Evolutionary conservation across 371 early-diverging fungal species (phyloP).

Genomic region (Mucor plumbeus): DNA sequence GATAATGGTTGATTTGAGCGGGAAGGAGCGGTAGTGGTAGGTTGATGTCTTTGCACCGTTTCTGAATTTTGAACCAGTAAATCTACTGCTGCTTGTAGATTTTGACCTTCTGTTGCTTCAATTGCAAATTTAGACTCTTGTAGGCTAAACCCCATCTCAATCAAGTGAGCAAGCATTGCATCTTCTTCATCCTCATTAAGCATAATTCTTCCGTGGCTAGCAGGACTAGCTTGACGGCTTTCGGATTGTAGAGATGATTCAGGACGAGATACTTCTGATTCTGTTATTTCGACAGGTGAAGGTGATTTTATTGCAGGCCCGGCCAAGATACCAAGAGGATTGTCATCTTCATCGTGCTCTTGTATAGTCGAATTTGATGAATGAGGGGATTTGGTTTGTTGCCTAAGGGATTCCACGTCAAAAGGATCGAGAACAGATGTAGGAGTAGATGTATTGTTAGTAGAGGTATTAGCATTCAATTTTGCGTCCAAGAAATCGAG

Average conservation of each 20-base stretch:
- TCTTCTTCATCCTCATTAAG: slow-evolving; percentile 15
- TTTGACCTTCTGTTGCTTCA: slow-evolving; percentile 54
- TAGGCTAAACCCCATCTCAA: slow-evolving; percentile 79
- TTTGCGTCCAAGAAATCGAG: slow-evolving; percentile 55
- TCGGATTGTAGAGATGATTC: slow-evolving; percentile 7
- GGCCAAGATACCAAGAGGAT: slow-evolving; percentile 51
- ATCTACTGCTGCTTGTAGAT: slow-evolving; percentile 68
- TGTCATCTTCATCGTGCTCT: slow-evolving; percentile 36
- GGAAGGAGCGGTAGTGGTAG: slow-evolving; percentile 45
- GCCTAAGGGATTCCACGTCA: slow-evolving; percentile 35
- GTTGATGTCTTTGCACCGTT: slow-evolving; percentile 58
- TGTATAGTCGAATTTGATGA: slow-evolving; percentile 5
- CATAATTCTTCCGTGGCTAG: neutral
- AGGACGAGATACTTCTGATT: slow-evolving; percentile 9
- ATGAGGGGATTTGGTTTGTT: slow-evolving; percentile 14
- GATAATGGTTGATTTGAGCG: slow-evolving; percentile 9
- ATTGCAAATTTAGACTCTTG: slow-evolving; percentile 71
- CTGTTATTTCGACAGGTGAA: slow-evolving; percentile 19
- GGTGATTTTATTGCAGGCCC: slow-evolving; percentile 28
- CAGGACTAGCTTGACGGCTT: neutral
- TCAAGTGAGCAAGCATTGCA: slow-evolving; percentile 64
- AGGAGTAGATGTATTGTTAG: slow-evolving; percentile 22
- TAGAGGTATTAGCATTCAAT: neutral
- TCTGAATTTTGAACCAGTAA: slow-evolving; percentile 63
- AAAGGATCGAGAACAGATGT: slow-evolving; percentile 37